Base-by-base conservation (phyloP, 805 yeast species). In the Starmerella sp. region DNA sequence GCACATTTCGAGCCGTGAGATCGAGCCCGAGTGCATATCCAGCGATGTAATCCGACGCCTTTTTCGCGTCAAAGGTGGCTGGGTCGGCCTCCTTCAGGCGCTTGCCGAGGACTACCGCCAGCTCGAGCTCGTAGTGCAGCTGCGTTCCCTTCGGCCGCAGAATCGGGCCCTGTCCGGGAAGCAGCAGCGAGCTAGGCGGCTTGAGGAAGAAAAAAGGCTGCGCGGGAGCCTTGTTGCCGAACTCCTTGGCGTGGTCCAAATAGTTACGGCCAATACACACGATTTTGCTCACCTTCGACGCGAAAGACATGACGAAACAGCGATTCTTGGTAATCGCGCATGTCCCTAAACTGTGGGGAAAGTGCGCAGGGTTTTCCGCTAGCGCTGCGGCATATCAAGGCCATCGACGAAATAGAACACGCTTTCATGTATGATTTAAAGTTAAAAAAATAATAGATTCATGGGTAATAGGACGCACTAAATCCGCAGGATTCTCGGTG, bases 261-360 rank as follows among this genome's bases (percentile, higher is more conserved):
- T 89, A 93, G 71, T 93, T 93, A 64, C 98, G 83, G 46, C 98
- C 99, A 61, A 93, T 91, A 70, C 98, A 93, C 15, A 93, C 78
- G 65, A 91, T 79, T 71, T 93, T 93, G 38, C 83, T 47, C 9
- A 62, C 58, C 14, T 50, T 52, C 35, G 48, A 54, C 37, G 50
- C 30, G 22, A 60, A 60, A 10, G 61, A 54, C 63, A 60, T 60
- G 48, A 28, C 35, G 32, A 2, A 34, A 43, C 10, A 5, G 15
- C 15, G 45, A 43, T 43, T 43, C 32, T 44, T 44, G 48, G 48
- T 44, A 44, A 44, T 44, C 48, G 29, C 35, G 36, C 30, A 39
- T 30, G 6, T 14, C 13, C 10, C 43, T 13, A 7, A 22, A 2
- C 3, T 22, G 5, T 39, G 13, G n/a, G 15, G 38, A 10, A 32